Evolutionary conservation across 371 early-diverging fungal genomes (phyloP), one percentile per base, ranked within the genome.

Genomic region (Actinomucor elegans): DNA sequence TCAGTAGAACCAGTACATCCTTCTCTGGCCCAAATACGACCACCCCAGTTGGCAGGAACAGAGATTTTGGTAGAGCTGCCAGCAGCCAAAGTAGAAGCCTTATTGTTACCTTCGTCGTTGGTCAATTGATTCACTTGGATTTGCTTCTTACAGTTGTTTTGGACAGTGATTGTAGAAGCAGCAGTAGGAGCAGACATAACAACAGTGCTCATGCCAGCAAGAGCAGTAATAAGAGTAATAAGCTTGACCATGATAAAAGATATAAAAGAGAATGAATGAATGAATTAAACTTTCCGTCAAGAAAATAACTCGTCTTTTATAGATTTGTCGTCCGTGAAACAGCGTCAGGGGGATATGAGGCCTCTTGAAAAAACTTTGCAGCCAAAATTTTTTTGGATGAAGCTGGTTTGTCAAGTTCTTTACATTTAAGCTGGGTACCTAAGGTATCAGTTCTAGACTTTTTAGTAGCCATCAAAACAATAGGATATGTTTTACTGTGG

Each of bases 21-120:
- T 44, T 61, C 52, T 46, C 75, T 68, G 28, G 62, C 75, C 71
- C 68, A 74, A 26, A 69, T 63, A 27, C 75, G 68, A 23, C 75
- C 75, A 47, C 64, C 67, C 75, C 75, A 74, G 55, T 61, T 60
- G 12, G 54, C 20, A 32, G 41, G 26, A 20, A 67, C 56, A 36
- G 24, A n/a, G 14, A 60, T 31, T 3, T 32, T 41, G 17, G 59
- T 54, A 5, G 68, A 67, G 32, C 43, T 23, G 20, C 68, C 68
- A 31, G 64, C 49, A 50, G 57, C 31, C 6, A 65, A 5, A 7
- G n/a, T 4, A 31, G 24, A 12, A 23, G 44, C 28, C 21, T 46
- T 43, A 11, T 17, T 35, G 7, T 36, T 26, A 31, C 59, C 48
- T 12, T 26, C 40, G 21, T 58, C 64, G 42, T 71, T 75, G 9